Evolutionary conservation across 208 protist species (phyloP).

Genomic region (Acanthamoeba triangularis): DNA sequence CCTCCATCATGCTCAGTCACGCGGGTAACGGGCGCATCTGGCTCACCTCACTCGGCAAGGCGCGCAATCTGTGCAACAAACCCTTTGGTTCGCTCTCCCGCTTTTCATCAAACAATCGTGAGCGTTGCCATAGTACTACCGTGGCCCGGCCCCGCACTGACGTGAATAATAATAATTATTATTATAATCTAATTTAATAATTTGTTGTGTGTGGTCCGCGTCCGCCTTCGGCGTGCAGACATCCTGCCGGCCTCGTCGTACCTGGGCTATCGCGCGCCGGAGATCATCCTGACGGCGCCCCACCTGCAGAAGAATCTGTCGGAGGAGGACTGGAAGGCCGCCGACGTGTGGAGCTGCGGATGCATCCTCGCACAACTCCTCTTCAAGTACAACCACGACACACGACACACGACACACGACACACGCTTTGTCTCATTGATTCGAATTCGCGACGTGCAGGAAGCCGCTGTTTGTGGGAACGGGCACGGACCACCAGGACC

Average conservation of each 20-base stretch:
- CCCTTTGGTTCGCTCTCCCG: slow-evolving; percentile 58
- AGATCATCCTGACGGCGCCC: slow-evolving; percentile 56
- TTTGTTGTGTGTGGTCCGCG: not conserved
- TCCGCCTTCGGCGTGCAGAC: not conserved
- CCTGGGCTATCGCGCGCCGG: slow-evolving; percentile 61
- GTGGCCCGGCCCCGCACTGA: too few species aligned
- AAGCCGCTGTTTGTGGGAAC: slow-evolving; percentile 39
- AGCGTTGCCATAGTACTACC: too few species aligned
- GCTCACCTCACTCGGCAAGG: slow-evolving; percentile 41
- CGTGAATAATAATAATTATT: not conserved
- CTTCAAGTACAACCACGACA: slow-evolving; percentile 12
- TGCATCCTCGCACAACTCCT: slow-evolving; percentile 53
- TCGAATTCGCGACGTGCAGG: not conserved
- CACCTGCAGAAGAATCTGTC: slow-evolving; percentile 35
- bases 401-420: not conserved
- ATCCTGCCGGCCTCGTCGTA: slow-evolving; percentile 36
- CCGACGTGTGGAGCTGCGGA: slow-evolving; percentile 65
- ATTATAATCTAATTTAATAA: too few species aligned
- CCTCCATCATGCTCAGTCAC: slow-evolving; percentile 46
- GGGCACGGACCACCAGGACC: slow-evolving; percentile 29
- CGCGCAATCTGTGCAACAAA: slow-evolving; percentile 7
- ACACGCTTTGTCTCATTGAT: not conserved
- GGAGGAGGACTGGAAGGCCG: slow-evolving; percentile 62
- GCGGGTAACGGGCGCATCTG: slow-evolving; percentile 12
- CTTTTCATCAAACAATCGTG: too few species aligned